Base-by-base conservation (phyloP, 108 stramenopile species). In the Pseudonitzschia multistriata region DNA sequence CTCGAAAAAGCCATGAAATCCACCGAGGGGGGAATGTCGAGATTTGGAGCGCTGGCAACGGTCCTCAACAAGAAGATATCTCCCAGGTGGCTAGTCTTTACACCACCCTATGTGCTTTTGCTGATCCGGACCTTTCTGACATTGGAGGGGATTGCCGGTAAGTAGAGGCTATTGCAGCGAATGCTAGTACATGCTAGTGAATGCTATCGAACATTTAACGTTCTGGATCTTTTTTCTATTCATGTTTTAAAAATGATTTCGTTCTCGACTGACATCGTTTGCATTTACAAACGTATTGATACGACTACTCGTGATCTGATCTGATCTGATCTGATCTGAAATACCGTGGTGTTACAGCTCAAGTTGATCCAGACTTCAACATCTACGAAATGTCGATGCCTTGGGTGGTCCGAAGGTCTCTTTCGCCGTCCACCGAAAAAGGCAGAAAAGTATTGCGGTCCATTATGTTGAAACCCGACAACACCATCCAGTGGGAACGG, bases 351-450 rank as follows among this genome's bases (percentile, higher is more conserved):
- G 8, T 25, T 3, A 17, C 57, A 59, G 57, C 57, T 5, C 57
- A 59, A 59, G 57, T 59, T 30, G 57, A 59, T 59, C 57, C 57
- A 14, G 57, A 59, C n/a, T 59, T 59, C 29, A 59, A 59, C 35
- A 59, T 59, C n/a, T 59, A 59, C 34, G 57, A 59, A 59, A 73
- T 66, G 60, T 62, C 72, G 22, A 7, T 66, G 49, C 72, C 72
- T n/a, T 73, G 64, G 64, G 72, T 62, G 8, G 40, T 73, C 3
- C 64, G 65, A n/a, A 25, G 72, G 49, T 59, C 72, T 3, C 45
- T 73, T 8, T 40, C 64, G n/a, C 72, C 72, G 24, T 14, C 39
- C 45, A 66, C 72, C 15, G 48, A 47, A 22, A 49, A 73, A 36
- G 72, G 72, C 29, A 15, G 35, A 45, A 14, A 45, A 47, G 60